These are phyloP conservation scores for Ophiostoma tasmaniense DNA, from an alignment of 2,329 filamentous ascomycete species.

Conservation along the genomic window DNA sequence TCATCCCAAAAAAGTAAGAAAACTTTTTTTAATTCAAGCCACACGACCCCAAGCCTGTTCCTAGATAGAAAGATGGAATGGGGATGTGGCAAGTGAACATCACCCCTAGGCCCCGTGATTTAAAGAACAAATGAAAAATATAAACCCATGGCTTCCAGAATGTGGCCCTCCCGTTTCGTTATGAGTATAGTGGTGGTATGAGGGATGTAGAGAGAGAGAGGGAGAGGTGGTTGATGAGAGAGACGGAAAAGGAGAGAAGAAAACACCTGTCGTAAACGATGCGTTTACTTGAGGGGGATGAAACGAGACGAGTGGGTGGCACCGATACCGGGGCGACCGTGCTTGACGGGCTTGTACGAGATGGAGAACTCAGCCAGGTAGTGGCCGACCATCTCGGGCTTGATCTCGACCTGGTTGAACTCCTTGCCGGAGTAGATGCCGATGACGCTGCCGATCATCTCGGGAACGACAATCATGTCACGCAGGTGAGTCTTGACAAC, in stretches of 20 bases:
- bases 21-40: constrained; percentile 16
- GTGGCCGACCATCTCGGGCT: constrained; percentile 99
- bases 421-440: constrained; percentile 99
- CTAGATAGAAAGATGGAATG: neutral
- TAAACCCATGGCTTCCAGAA: constrained; percentile 11
- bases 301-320: constrained; percentile 99
- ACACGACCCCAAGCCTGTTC: neutral
- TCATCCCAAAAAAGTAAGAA: constrained; percentile 9
- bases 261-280: neutral
- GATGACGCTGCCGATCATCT: constrained; percentile 99
- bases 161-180: constrained; percentile 6
- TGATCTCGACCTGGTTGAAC: constrained; percentile 99
- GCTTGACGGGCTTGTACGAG: constrained; percentile 99
- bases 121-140: constrained; percentile 10
- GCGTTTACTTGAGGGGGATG: constrained; percentile 96
- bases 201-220: neutral
- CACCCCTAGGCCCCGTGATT: neutral
- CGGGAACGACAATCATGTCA: constrained; percentile 99
- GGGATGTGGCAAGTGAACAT: neutral
- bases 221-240: neutral
- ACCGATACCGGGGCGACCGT: constrained; percentile 99
- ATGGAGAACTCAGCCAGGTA: constrained; percentile 99
- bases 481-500: constrained; percentile 98
- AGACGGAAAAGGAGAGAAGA: neutral
- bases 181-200: neutral